Base-by-base conservation (phyloP, 169 alveolate genomes). In the Cryptosporidium andersoni region DNA sequence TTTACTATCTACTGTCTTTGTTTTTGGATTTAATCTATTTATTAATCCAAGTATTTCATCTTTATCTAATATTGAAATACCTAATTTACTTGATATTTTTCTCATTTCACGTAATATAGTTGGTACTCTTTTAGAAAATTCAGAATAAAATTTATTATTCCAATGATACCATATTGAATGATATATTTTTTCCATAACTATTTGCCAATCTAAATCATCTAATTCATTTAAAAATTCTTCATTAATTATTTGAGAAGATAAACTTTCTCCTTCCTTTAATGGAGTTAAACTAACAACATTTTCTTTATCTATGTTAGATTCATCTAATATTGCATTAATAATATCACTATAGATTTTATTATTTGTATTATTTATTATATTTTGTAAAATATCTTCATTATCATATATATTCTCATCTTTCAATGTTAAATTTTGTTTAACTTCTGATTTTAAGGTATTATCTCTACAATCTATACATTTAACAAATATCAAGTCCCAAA, bases 161-260 rank as follows among this genome's bases (percentile, higher is more conserved):
- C 82, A 67, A 42, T 67, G 55, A 53, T 67, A 39, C 82, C 82
- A 67, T 6, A 67, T 37, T 48, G 82, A 52, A 37, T 42, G 60
- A 52, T 67, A 66, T 55, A 67, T 67, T 16, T 67, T 67, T 67
- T 67, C 82, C 82, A 67, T 67, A n/a, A 66, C 45, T 11, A 67
- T 67, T 55, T 67, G 82, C 82, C 82, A 67, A 67, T 67, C 82
- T 14, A 67, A 25, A 25, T 51, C 66, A 11, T 51, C 42, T 55
- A 67, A 42, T n/a, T 55, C 40, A 37, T 45, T 39, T 7, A 67
- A 53, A 16, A 67, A 67, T 8, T 34, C 34, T 40, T 67, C 82
- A 55, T 67, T 53, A 8, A 67, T 45, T 25, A 67, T 55, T 12
- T 12, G 66, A 37, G 36, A 43, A 25, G 82, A 67, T 2, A 67